Percentiles rank a stretch among this genome's conserved stretches.
Evolutionary conservation across 345 rosid species (phyloP).

Genomic region (Schrenkiella parvula): DNA sequence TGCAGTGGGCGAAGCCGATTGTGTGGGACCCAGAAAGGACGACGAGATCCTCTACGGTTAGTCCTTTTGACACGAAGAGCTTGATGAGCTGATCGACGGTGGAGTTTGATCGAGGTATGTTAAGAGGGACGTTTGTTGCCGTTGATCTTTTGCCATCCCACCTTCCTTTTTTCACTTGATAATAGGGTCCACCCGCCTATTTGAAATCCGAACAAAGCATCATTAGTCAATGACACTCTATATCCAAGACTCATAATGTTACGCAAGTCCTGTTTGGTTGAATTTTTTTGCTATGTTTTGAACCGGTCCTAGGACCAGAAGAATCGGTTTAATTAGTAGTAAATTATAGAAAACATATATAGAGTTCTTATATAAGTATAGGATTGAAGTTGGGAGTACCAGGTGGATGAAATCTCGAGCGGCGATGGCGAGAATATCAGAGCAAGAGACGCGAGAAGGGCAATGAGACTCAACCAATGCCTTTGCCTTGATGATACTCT

Average conservation of each 20-base stretch:
- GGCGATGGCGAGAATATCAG: conserved; percentile 82
- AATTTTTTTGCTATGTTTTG: not conserved
- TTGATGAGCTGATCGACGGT: conserved; percentile 61
- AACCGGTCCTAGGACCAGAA: not conserved
- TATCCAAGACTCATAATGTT: not conserved
- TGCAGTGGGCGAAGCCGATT: conserved; percentile 79
- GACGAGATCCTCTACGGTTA: conserved; percentile 57
- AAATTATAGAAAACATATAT: not conserved
- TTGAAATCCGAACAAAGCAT: not conserved
- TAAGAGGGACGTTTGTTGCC: conserved; percentile 50
- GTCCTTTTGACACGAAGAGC: conserved; percentile 69
- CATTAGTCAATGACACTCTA: not conserved
- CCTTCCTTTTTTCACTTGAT: conserved; percentile 77
- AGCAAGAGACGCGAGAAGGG: conserved; percentile 80
- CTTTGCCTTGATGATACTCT: conserved; percentile 56
- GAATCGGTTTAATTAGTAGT: not conserved
- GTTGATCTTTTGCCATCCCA: conserved; percentile 70
- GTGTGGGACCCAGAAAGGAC: conserved; percentile 85
- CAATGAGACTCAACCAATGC: conserved; percentile 70
- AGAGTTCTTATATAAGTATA: not conserved
- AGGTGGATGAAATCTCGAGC: conserved; percentile 62
- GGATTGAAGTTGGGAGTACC: not conserved
- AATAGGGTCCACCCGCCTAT: conserved; percentile 71
- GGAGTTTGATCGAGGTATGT: conserved; percentile 62
- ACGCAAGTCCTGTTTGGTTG: not conserved